Percentiles rank a stretch among this genome's conserved stretches.
phyloP scores from a whole-genome alignment of 306 rosid genomes.

The Urtica urens region DNA sequence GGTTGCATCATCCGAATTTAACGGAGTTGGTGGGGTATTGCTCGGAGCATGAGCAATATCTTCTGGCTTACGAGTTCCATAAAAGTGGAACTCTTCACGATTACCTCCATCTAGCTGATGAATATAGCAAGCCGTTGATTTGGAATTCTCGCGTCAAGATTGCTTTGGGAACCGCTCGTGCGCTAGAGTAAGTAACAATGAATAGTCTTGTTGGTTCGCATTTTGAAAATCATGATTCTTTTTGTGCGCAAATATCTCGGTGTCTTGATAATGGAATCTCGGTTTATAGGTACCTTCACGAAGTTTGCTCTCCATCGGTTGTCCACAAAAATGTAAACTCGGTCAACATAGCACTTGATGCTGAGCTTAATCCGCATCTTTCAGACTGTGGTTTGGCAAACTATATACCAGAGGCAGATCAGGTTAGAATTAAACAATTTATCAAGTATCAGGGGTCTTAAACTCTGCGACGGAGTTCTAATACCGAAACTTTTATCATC shows the following conservation, averaged over 20 bases:
- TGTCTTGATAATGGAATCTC: too few species aligned
- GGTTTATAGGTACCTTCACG: conserved; percentile 76
- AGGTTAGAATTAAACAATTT: conserved; percentile 22
- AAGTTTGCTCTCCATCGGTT: conserved; percentile 91
- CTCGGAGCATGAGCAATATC: conserved; percentile 90
- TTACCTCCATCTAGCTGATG: conserved; percentile 80
- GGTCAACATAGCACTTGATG: conserved; percentile 75
- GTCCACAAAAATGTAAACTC: conserved; percentile 84
- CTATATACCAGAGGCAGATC: conserved; percentile 54
- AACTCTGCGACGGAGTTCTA: conserved; percentile 1
- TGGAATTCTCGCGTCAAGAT: conserved; percentile 96
- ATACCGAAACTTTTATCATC: conserved; percentile 15
- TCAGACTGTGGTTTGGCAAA: conserved; percentile 81
- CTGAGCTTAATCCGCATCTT: conserved; percentile 85
- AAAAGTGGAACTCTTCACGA: conserved; percentile 82
- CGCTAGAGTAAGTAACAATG: conserved; percentile 66
- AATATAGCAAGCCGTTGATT: conserved; percentile 73
- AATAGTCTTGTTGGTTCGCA: background rate
- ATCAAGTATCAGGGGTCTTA: too few species aligned
- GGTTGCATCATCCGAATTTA: conserved; percentile 78
- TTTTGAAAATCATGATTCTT: background rate
- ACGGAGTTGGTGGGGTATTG: conserved; percentile 93
- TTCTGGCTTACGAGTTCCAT: conserved; percentile 77
- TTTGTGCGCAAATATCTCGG: too few species aligned
- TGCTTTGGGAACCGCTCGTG: conserved; percentile 95